Percentiles rank a stretch among this genome's conserved stretches.
Evolutionary conservation across 129 eudicot genomes (phyloP).

Genomic region (Deinandra increscens): DNA sequence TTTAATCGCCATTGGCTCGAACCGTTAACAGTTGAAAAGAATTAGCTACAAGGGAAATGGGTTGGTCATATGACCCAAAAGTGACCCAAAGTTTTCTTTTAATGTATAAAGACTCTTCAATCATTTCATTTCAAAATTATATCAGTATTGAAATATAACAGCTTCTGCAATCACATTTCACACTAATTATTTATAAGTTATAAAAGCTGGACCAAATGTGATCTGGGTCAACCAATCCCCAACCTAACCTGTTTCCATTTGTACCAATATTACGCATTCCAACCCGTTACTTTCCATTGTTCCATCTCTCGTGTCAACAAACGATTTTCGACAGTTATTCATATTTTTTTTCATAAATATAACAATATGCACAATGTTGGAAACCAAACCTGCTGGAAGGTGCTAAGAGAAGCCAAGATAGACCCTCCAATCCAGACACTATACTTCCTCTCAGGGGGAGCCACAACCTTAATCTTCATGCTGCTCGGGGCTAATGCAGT

Average conservation of each 20-base stretch:
- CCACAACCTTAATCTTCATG: constrained; percentile 81
- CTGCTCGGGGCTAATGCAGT: constrained; percentile 75
- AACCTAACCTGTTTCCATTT: not conserved
- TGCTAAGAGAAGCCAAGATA: constrained; percentile 58
- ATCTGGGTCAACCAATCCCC: not conserved
- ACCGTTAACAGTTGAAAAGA: too few relatives aligned
- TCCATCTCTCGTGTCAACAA: not conserved
- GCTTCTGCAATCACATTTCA: not conserved
- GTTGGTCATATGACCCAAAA: not conserved
- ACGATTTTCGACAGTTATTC: not conserved
- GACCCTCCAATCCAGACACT: constrained; percentile 87
- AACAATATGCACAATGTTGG: not conserved
- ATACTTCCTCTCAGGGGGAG: constrained; percentile 73
- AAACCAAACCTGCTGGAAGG: constrained; percentile 59
- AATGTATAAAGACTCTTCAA: not conserved
- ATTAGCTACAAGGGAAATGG: too few relatives aligned
- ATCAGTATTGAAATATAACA: not conserved
- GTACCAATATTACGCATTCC: not conserved
- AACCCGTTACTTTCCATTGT: not conserved
- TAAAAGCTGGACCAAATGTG: not conserved
- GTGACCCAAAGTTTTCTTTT: not conserved
- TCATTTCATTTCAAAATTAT: not conserved
- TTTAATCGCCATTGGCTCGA: not conserved
- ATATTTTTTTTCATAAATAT: not conserved
- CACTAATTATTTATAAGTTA: not conserved